Base-by-base conservation (phyloP, 129 eudicot genomes). In the Artemisia annua region DNA sequence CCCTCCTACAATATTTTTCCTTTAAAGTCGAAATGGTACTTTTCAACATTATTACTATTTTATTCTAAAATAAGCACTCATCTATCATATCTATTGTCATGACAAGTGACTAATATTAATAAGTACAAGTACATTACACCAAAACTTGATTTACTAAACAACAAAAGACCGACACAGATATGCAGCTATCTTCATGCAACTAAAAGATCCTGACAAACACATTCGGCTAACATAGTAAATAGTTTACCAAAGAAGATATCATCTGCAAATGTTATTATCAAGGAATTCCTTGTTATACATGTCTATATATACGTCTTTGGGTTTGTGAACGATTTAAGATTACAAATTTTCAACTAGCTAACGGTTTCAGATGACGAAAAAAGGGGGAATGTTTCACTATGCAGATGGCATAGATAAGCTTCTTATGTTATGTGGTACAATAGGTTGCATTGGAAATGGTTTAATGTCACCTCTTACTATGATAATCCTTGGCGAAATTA, bases 371-470 rank as follows among this genome's bases (percentile, higher is more conserved):
- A 87, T 87, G 94, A 84, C 61, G 43, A 63, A 48, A 43, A 81
- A 60, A 53, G 79, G 80, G 35, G 87, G 87, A 15, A 73, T 88
- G 82, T 83, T 88, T 61, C 67, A 82, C 26, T 81, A 67, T 74
- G 96, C 96, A 72, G 96, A 88, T 79, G 78, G 82, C 3, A 14
- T 72, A 46, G 91, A 88, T 79, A 86, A 79, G 83, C 8, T 88
- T 72, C 87, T 88, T 14, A 81, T 88, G 85, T 76, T 88, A n/a
- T 58, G 83, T 71, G 96, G 96, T 53, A 77, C 78, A 35, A 15
- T 88, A 46, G 88, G 87, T 48, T 60, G 84, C 66, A 73, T 88
- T 67, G 96, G 91, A 67, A 91, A 86, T 71, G 91, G 87, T 19
- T 72, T 86, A 48, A 77, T 78, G 76, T 60, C 82, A 79, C 96